Percentiles rank a stretch among this genome's conserved stretches.
phyloP scores from a whole-genome alignment of 371 early-diverging fungal genomes.

The Caulochytrium protostelioides region DNA sequence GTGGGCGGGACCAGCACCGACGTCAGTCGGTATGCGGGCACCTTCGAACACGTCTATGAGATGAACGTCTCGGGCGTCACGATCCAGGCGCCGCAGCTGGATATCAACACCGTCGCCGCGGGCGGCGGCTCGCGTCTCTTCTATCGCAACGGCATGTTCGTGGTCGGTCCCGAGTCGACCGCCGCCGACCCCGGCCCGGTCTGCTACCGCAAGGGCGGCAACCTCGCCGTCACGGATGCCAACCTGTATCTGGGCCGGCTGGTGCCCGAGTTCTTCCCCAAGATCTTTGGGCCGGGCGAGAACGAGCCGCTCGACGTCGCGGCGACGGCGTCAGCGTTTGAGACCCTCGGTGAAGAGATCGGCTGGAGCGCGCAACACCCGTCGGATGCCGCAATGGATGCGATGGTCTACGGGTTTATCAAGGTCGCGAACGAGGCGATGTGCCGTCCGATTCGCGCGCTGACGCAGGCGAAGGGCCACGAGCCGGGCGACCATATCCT shows the following conservation, averaged over 20 bases:
- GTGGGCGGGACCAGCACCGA: conserved; percentile 92
- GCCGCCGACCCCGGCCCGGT: conserved; percentile 90
- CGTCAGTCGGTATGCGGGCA: conserved; percentile 75
- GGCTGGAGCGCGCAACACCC: conserved; percentile 9
- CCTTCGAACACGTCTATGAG: conserved; percentile 81
- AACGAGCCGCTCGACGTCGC: conserved; percentile 52
- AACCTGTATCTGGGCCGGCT: conserved; percentile 75
- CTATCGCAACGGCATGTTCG: conserved; percentile 80
- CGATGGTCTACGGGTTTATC: conserved; percentile 79
- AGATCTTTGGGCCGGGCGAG: conserved; percentile 81
- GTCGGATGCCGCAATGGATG: conserved; percentile 41
- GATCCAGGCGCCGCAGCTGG: conserved; percentile 84
- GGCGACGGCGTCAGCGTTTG: conserved; percentile 39
- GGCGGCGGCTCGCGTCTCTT: conserved; percentile 88
- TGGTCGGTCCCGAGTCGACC: conserved; percentile 67
- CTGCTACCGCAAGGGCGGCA: conserved; percentile 83
- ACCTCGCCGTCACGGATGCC: conserved; percentile 76
- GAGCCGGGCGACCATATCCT: conserved; percentile 63
- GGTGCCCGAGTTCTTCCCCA: conserved; percentile 69
- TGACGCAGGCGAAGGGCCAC: conserved; percentile 85
- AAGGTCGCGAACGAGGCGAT: conserved; percentile 84
- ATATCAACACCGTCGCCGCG: conserved; percentile 88
- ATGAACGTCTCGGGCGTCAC: conserved; percentile 82
- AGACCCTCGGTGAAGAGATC: conserved; percentile 36
- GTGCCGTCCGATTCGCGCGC: conserved; percentile 78